Evolutionary conservation across 2,329 filamentous ascomycete species (phyloP), one percentile per base, ranked within the genome.

Genomic region (Arthroderma sp.): DNA sequence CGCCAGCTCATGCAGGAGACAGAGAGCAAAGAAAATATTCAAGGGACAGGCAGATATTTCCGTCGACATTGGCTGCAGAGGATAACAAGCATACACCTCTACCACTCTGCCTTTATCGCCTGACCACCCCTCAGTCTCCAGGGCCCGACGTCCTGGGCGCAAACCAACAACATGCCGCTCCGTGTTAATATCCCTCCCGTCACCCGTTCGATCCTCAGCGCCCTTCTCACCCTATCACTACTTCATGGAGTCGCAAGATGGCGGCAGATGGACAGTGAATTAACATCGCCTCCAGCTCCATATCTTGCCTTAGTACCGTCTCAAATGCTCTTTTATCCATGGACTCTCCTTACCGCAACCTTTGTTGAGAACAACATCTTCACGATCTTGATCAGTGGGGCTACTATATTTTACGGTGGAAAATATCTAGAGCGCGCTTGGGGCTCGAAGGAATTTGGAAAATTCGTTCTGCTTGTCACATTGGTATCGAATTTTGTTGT

Each of bases 361-460:
- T 74, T 95, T 46, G 86, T 95, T 40, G 91, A 98, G 69, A 83
- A 86, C 65, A 96, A 96, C 63, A 72, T 96, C 55, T 83, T 94
- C 58, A 94, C 86, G 7, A 72, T 95, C 37, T 67, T 77, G 28
- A 78, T 94, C 46, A 86, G 86, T 40, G 80, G 74, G 29, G 69
- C 81, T 37, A 88, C 88, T 1, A 67, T 96, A 44, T 94, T 88
- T 64, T 86, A 94, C 68, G 89, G 89, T 45, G 91, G 91, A 6
- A 80, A 87, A 56, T 98, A 98, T 64, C 77, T 98, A 22, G 91
- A 98, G 73, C 75, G 91, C 58, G 89, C 91, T 31, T 98, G 89
- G 91, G 88, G 87, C 30, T 89, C 86, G 28, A 77, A 76, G 46
- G 89, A 96, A 64, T 86, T 95, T 62, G 86, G 80, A 57, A 95